phyloP scores from a whole-genome alignment of 768 basidiomycete species.

The Ramaria rubella region DNA sequence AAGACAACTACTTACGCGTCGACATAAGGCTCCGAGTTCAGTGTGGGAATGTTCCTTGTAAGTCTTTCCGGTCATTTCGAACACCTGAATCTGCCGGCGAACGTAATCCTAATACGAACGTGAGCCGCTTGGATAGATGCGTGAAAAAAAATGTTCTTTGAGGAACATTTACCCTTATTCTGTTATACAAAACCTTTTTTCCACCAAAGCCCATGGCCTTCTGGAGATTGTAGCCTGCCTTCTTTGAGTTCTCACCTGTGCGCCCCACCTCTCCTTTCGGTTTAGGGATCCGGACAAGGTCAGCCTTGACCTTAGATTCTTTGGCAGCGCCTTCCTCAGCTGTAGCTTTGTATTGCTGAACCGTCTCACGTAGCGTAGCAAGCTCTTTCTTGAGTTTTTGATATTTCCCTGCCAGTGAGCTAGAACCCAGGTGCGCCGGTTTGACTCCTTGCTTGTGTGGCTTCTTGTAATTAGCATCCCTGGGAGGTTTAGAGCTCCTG shows the following conservation, averaged over 20 bases:
- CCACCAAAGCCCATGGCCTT: neutral
- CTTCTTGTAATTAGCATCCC: neutral
- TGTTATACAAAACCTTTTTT: neutral
- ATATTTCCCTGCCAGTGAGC: neutral
- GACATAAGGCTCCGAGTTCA: neutral
- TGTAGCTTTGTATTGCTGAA: neutral
- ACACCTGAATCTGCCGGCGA: neutral
- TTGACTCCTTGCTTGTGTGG: neutral
- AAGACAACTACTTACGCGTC: neutral
- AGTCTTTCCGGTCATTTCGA: neutral
- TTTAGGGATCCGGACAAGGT: neutral
- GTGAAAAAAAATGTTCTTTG: neutral
- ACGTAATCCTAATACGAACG: neutral
- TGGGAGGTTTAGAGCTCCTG: too few species aligned
- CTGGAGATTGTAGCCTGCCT: neutral
- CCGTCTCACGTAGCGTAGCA: neutral
- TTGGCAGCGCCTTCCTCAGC: neutral
- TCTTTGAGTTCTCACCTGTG: neutral
- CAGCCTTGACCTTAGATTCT: neutral
- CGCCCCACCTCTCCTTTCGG: neutral
- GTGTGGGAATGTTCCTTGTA: neutral
- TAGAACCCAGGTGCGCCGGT: neutral
- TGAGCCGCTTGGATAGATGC: neutral
- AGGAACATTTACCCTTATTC: neutral
- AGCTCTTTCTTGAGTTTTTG: neutral